Evolutionary conservation across 352 stramenopile genomes (phyloP), one percentile per base, ranked within the genome.

Genomic region (Phytopythium mirpurense): DNA sequence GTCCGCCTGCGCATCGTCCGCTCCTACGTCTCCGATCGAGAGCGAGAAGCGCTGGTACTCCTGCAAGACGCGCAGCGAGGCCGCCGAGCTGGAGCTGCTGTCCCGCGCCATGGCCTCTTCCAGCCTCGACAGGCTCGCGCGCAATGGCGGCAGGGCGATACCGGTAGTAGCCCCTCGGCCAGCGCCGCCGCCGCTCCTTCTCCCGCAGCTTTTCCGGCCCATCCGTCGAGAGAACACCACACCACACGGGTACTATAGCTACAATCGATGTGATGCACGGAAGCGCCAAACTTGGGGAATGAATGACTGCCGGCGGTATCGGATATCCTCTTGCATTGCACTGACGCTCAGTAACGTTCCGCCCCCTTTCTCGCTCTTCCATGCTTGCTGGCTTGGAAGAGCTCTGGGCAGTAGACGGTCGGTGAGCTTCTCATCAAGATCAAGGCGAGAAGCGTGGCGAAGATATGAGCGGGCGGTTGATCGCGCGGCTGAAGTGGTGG

Each of bases 281-380:
- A 32, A 32, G 29, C 15, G 35, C 1, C 35, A 2, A 40, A 40
- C 35, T 45, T 24, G 19, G 38, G 23, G 38, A 43, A 43, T 43
- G 38, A 45, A 18, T 7, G 10, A 27, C 15, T 42, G 32, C 32
- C 36, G 21, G 37, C 6, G 37, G 36, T n/a, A n/a, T n/a, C n/a
- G n/a, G n/a, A n/a, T n/a, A n/a, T n/a, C n/a, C n/a, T n/a, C n/a
- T n/a, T n/a, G n/a, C n/a, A n/a, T n/a, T n/a, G n/a, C n/a, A n/a
- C n/a, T n/a, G n/a, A n/a, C n/a, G n/a, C n/a, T n/a, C n/a, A n/a
- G n/a, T n/a, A n/a, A n/a, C 44, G 44, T 51, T 40, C 44, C 44
- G 44, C 44, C 44, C 44, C 44, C 31, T 26, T 51, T 51, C 44
- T 37, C 40, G 40, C 16, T 7, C 14, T 18, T 46, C 40, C 43